These are phyloP conservation scores for Geopyxis carbonaria DNA, from an alignment of 495 filamentous ascomycete species.

Conservation along the genomic window DNA sequence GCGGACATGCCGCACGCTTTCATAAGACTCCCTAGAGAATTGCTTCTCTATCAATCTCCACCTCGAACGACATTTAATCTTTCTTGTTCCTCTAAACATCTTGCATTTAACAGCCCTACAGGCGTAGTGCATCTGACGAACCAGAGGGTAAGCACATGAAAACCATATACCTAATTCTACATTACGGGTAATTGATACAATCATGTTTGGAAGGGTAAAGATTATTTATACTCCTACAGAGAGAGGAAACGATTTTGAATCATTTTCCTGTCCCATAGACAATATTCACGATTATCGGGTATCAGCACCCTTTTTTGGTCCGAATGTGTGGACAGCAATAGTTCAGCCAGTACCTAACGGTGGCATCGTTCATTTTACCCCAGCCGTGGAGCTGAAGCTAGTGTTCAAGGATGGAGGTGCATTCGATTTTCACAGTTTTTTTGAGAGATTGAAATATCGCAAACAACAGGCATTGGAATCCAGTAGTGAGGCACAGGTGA, in stretches of 20 bases:
- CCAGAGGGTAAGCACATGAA: constrained; percentile 46
- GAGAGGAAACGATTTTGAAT: constrained; percentile 52
- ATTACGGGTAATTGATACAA: no score
- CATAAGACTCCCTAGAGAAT: constrained; percentile 53
- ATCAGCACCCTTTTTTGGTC: constrained; percentile 83
- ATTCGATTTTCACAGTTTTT: constrained; percentile 73
- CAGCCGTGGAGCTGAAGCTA: constrained; percentile 59
- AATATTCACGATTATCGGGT: constrained; percentile 80
- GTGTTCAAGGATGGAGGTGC: constrained; percentile 91
- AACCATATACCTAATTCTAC: not conserved
- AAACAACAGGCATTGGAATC: constrained; percentile 63
- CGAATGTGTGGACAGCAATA: constrained; percentile 73
- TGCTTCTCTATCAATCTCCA: constrained; percentile 51
- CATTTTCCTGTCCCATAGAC: constrained; percentile 75
- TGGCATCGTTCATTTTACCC: constrained; percentile 60
- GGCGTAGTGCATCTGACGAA: constrained; percentile 72
- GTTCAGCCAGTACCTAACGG: constrained; percentile 68
- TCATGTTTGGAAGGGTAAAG: no score
- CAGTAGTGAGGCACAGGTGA: constrained; percentile 16
- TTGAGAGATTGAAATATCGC: constrained; percentile 69
- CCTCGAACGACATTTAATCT: constrained; percentile 50
- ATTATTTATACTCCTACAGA: constrained; percentile 73
- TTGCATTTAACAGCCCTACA: constrained; percentile 39
- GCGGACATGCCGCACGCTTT: constrained; percentile 38
- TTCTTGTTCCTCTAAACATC: constrained; percentile 39